Percentiles rank a stretch among this genome's conserved stretches.
These are phyloP conservation scores for Diaporthe sp. DNA, from an alignment of 2,329 filamentous ascomycete species.

Conservation along the genomic window DNA sequence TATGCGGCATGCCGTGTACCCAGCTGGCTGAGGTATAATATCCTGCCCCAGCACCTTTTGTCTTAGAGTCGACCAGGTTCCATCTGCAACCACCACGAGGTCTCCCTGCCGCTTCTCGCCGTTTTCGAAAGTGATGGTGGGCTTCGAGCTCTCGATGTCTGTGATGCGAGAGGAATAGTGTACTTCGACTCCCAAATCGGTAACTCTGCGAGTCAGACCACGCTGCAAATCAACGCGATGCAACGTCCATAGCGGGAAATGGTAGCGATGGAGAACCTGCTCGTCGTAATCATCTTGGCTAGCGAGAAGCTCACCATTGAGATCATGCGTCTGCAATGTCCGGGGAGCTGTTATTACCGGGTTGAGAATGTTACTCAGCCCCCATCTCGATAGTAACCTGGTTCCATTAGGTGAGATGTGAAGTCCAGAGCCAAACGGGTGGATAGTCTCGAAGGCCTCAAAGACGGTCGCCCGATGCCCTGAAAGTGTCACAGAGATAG, in stretches of 20 bases:
- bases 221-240: slow-evolving; percentile 14
- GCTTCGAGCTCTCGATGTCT: background rate
- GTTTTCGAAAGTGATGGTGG: background rate
- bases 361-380: background rate
- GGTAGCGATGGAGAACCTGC: background rate
- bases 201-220: background rate
- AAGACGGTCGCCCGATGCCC: slow-evolving; percentile 11
- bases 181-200: background rate
- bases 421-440: slow-evolving; percentile 13
- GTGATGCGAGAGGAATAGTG: slow-evolving; percentile 1
- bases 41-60: background rate
- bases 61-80: slow-evolving; percentile 8
- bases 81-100: slow-evolving; percentile 15
- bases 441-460: slow-evolving; percentile 14
- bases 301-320: background rate
- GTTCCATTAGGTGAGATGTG: slow-evolving; percentile 3
- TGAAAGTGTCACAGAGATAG: background rate
- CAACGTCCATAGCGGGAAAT: slow-evolving; percentile 9
- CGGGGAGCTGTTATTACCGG: background rate
- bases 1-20: background rate
- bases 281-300: background rate
- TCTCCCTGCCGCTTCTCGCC: background rate
- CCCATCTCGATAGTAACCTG: slow-evolving; percentile 1
- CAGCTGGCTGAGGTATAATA: background rate
- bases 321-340: background rate